Base-by-base conservation (phyloP, 495 filamentous ascomycete genomes). In the Annulohypoxylon bovei region DNA sequence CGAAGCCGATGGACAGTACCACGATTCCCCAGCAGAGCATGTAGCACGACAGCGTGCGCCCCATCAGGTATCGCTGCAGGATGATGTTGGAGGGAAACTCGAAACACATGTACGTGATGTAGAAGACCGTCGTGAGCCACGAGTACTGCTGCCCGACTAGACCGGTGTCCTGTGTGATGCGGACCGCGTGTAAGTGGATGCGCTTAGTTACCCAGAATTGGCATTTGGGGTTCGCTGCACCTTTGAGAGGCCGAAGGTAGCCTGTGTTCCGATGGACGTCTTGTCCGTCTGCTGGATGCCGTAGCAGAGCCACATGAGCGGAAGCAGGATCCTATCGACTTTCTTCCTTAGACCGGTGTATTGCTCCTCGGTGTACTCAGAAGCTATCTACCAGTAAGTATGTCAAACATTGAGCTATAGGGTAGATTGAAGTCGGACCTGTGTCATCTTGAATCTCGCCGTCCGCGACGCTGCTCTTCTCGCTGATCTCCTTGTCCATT, bases 261-360 rank as follows among this genome's bases (percentile, higher is more conserved):
- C 76, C 46, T 78, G 76, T 14, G 71, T 76, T 32, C 73, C 71
- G 44, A 78, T 71, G 0, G 76, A 78, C 22, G 76, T 78, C 40
- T 78, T 78, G 20, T 78, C 76, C 0, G 67, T 73, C 53, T 78
- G 76, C 49, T 78, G 76, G 23, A 78, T 75, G 23, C 76, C 76
- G 37, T 78, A 78, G 60, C 76, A 78, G 30, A 78, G 71, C 76
- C 76, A 78, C 76, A 78, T 78, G 35, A 78, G 27, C 3, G 76
- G 76, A 5, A 78, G 68, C 14, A 78, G 57, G 30, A 75, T 76
- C 7, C 63, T 70, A 35, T 78, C 76, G 18, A 67, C 69, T 32
- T 78, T 78, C 30, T 69, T 62, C 53, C 62, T 78, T 32, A 78
- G 63, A 12, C 62, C 65, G n/a, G 55, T 63, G 50, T 78, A 78